Base-by-base conservation (phyloP, 192 early-diverging fungal species). In the Lobulomyces angularis region DNA sequence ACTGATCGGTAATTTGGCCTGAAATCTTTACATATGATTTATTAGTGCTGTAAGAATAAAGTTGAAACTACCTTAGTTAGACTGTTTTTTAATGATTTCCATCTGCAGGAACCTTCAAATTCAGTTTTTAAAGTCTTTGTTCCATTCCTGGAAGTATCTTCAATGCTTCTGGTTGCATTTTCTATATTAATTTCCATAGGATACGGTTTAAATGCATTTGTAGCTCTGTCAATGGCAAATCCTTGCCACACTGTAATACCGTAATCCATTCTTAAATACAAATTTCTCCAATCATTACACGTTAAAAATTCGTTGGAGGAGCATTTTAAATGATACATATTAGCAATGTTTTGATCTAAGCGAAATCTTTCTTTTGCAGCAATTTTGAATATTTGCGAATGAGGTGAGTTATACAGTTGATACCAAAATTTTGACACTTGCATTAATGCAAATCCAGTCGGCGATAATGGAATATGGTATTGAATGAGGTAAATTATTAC, bases 151-250 rank as follows among this genome's bases (percentile, higher is more conserved):
- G 41, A 35, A 1, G 37, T 39, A 22, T n/a, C 23, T 7, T 40
- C 1, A 17, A 17, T 9, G 23, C 5, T 23, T 5, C 8, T 33
- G 11, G 27, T n/a, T 5, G 36, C 37, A 21, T 12, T 30, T 27
- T 48, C 37, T 6, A 48, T 16, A 1, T 40, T 39, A 5, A 48
- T 8, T 19, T 48, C 46, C 46, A 48, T 42, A 5, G 30, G 20
- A 36, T 48, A 48, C 23, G 46, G 46, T 4, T 40, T 14, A 20
- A 46, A 46, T n/a, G 35, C 27, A 23, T 46, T 46, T 26, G 46
- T 48, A 11, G 22, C 11, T 2, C 34, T 14, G 16, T 48, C 46
- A 4, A 48, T n/a, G 20, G 34, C 34, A 24, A 19, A 48, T 21
- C 46, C 46, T 28, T 12, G 8, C 11, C 12, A 48, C 14, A 35